Evolutionary conservation across 352 stramenopile genomes (phyloP).

Genomic region (Globisporangium middletonii): DNA sequence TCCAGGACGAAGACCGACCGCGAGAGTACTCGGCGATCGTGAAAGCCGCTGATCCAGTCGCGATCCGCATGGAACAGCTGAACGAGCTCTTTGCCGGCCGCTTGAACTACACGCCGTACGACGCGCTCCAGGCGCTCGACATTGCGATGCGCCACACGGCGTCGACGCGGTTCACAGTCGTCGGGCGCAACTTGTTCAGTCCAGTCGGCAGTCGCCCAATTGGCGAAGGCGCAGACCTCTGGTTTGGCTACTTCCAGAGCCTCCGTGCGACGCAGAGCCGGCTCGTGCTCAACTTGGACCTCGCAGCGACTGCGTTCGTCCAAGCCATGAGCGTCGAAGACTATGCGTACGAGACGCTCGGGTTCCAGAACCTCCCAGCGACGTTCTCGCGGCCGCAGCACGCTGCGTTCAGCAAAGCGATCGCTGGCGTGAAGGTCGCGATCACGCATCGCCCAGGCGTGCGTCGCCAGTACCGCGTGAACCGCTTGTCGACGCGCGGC

Average conservation of each 20-base stretch:
- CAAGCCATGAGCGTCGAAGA: constrained; percentile 49
- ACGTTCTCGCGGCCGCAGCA: constrained; percentile 37
- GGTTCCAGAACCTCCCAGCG: constrained; percentile 21
- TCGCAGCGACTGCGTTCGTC: constrained; percentile 68
- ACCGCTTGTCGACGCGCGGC: constrained; percentile 40
- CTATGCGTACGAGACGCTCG: constrained; percentile 32
- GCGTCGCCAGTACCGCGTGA: constrained; percentile 55
- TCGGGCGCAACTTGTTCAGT: constrained; percentile 57
- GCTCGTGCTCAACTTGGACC: constrained; percentile 65
- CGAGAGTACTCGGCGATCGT: constrained; percentile 43
- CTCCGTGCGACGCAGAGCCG: constrained; percentile 56
- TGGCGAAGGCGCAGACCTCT: constrained; percentile 56
- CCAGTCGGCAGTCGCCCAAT: constrained; percentile 30
- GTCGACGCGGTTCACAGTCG: constrained; percentile 39
- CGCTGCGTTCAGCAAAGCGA: constrained; percentile 42
- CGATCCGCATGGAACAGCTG: constrained; percentile 60
- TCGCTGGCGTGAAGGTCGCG: constrained; percentile 59
- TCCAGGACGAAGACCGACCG: constrained; percentile 36
- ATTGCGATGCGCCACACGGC: constrained; percentile 58
- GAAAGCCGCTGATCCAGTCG: constrained; percentile 48
- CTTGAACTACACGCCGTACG: constrained; percentile 70
- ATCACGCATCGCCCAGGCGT: constrained; percentile 59
- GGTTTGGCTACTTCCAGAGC: constrained; percentile 75
- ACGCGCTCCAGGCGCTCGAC: constrained; percentile 66
- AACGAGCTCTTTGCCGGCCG: constrained; percentile 40